phyloP scores from a whole-genome alignment of 163 green algal genomes.

The Scenedesmus sp. region DNA sequence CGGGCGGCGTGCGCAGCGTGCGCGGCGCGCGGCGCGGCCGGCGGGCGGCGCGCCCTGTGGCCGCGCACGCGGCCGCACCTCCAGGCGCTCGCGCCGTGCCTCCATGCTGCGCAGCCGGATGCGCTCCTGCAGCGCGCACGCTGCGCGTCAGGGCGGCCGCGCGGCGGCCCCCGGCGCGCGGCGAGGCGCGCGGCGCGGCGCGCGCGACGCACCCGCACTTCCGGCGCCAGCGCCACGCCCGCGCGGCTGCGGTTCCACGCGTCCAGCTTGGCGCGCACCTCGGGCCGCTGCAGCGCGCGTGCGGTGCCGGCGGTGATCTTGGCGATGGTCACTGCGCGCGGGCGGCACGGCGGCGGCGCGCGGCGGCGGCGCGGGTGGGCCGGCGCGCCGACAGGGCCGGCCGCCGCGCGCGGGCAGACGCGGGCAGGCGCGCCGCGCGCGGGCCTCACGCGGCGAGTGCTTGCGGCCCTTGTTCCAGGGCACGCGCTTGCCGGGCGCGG shows the following conservation, averaged over 20 bases:
- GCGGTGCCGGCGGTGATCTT: constrained; percentile 64
- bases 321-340: constrained; percentile 62
- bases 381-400: background rate
- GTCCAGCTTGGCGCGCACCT: constrained; percentile 57
- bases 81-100: background rate
- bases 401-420: background rate
- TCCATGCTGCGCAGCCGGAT: background rate
- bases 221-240: background rate
- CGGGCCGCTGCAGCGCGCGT: constrained; percentile 65
- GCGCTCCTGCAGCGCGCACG: background rate
- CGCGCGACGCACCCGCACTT: background rate
- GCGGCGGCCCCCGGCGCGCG: too few species aligned
- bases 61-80: background rate
- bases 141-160: too few species aligned
- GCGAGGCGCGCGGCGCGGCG: too few species aligned
- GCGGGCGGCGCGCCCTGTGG: background rate
- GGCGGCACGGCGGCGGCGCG: background rate
- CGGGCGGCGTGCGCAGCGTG: background rate
- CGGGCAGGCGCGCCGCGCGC: background rate
- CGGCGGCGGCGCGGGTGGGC: background rate
- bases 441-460: constrained; percentile 55
- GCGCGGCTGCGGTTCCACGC: constrained; percentile 37
- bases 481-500: constrained; percentile 65
- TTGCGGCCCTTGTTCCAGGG: constrained; percentile 82
- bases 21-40: background rate